These are phyloP conservation scores for Termitomyces sp. DNA, from an alignment of 768 basidiomycete genomes.

Conservation along the genomic window DNA sequence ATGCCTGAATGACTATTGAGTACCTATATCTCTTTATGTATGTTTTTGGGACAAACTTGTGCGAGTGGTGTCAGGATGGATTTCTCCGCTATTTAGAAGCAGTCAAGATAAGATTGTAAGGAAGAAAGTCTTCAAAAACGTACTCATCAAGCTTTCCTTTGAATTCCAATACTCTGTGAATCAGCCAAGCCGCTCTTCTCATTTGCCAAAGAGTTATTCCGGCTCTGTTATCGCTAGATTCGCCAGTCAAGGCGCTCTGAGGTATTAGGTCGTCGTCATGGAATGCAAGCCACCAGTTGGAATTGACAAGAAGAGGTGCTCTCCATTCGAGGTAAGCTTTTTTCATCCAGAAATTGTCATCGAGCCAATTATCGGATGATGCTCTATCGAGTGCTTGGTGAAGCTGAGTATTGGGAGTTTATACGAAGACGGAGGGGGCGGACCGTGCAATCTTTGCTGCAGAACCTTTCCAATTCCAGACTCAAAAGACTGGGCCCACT, in stretches of 20 bases:
- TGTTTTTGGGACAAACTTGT: slow-evolving; percentile 39
- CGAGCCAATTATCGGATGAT: slow-evolving; percentile 90
- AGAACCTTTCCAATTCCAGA: slow-evolving; percentile 59
- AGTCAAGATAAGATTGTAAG: not conserved
- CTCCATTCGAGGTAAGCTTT: slow-evolving; percentile 88
- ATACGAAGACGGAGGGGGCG: slow-evolving; percentile 16
- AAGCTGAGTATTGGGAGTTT: slow-evolving; percentile 15
- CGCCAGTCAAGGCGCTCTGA: slow-evolving; percentile 26
- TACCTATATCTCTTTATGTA: not conserved
- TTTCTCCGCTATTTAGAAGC: slow-evolving; percentile 47
- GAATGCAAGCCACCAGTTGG: slow-evolving; percentile 95
- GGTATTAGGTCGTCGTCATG: slow-evolving; percentile 67
- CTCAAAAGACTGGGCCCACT: slow-evolving; percentile 67
- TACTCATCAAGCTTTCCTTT: slow-evolving; percentile 61
- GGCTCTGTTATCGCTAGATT: slow-evolving; percentile 30
- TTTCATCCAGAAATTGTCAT: slow-evolving; percentile 89
- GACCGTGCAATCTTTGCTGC: slow-evolving; percentile 73
- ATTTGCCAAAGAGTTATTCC: slow-evolving; percentile 79
- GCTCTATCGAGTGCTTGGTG: slow-evolving; percentile 66
- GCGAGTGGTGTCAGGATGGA: slow-evolving; percentile 65
- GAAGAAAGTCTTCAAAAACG: not conserved
- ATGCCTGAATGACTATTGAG: slow-evolving; percentile 33
- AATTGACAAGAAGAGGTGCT: slow-evolving; percentile 78
- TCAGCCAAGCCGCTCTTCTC: slow-evolving; percentile 77
- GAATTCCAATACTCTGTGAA: slow-evolving; percentile 67